Base-by-base conservation (phyloP, 306 rosid species). In the Quercus aquifolioides region DNA sequence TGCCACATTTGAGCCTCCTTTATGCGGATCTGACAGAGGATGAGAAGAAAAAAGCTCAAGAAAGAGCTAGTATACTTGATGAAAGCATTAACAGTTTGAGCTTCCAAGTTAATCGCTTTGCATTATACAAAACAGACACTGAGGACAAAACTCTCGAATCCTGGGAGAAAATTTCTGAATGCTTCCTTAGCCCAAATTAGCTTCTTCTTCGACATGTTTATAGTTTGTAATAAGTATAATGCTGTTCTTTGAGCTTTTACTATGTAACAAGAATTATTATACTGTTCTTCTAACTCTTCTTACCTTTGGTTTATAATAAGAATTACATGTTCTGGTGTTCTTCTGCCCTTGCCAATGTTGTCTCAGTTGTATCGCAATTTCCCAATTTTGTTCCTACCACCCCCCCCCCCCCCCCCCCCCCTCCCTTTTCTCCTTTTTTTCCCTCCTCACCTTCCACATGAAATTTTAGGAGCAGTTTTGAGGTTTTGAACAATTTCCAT, bases 1-100 rank as follows among this genome's bases (percentile, higher is more conserved):
- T 92, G 90, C 98, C 95, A 2, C 98, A 92, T 84, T 41, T 94
- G 85, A 92, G 98, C 87, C 78, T 94, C 57, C 87, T 94, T 3
- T 94, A 94, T 75, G 88, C 74, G 21, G 92, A 92, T 74, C 78
- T 94, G 52, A 81, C 84, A 7, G 94, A 91, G 0, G 94, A 92
- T n/a, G 94, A 89, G 87, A 94, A 90, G 94, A 86, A 73, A 63
- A 82, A 77, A 78, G 97, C 95, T 54, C 71, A 69, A 79, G 92
- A 88, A 73, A 91, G 78, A 76, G 90, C 89, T 35, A 84, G 81
- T 38, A 55, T 6, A 64, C 90, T 94, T 4, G 97, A 91, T 6
- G 81, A 81, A 65, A 72, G 73, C 75, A 85, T 92, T 38, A 64
- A 21, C 51, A 80, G 92, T 49, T 80, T 90, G 84, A 92, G 76